phyloP scores from a whole-genome alignment of 1,139 yeast genomes.

The Geotrichum candidum region DNA sequence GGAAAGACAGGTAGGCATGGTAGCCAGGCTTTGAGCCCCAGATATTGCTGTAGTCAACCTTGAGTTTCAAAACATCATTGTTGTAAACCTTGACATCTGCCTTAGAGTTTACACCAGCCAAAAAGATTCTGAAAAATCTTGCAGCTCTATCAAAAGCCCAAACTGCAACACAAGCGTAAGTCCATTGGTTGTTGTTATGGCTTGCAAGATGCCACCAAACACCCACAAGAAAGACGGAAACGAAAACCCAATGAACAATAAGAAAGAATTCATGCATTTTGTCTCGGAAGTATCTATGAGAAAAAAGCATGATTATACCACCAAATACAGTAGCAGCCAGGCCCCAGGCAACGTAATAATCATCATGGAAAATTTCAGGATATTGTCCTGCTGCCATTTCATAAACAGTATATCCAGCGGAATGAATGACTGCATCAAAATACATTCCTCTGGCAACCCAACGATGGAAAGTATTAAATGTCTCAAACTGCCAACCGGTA shows the following conservation, averaged over 20 bases:
- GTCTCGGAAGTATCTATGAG: slow-evolving; percentile 49
- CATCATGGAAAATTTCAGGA: neutral
- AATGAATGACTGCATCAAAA: slow-evolving; percentile 38
- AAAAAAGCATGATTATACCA: slow-evolving; percentile 42
- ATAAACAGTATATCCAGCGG: slow-evolving; percentile 19
- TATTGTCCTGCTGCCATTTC: neutral
- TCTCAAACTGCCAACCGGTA: slow-evolving; percentile 57
- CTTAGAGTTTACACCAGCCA: slow-evolving; percentile 38
- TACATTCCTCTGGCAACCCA: slow-evolving; percentile 53
- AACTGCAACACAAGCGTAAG: slow-evolving; percentile 34
- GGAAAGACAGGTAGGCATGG: slow-evolving; percentile 52
- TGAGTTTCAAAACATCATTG: slow-evolving; percentile 27
- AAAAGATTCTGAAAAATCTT: slow-evolving; percentile 34
- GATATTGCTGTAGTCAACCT: slow-evolving; percentile 25
- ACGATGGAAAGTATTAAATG: slow-evolving; percentile 54
- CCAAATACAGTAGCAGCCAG: slow-evolving; percentile 42
- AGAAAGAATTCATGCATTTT: slow-evolving; percentile 60
- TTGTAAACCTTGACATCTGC: slow-evolving; percentile 34
- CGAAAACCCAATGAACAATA: slow-evolving; percentile 46
- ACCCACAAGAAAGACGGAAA: slow-evolving; percentile 39
- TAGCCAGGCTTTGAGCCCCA: slow-evolving; percentile 51
- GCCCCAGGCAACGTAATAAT: slow-evolving; percentile 37
- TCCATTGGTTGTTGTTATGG: slow-evolving; percentile 40
- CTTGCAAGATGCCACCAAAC: slow-evolving; percentile 40
- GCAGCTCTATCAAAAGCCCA: slow-evolving; percentile 39